Evolutionary conservation across 257 asterid genomes (phyloP).

Genomic region (Solanum corneliomulleri): DNA sequence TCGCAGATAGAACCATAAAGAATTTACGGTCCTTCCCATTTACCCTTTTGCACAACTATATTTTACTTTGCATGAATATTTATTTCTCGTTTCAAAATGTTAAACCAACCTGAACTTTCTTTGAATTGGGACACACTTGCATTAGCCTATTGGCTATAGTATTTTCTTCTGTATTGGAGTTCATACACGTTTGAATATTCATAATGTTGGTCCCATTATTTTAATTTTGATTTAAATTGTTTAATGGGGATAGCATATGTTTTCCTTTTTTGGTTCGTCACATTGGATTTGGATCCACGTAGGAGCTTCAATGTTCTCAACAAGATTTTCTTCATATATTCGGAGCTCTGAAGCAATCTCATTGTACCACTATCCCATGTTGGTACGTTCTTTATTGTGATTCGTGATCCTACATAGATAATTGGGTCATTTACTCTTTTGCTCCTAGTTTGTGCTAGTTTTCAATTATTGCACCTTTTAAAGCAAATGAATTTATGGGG

Average conservation of each 20-base stretch:
- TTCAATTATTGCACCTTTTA: not conserved
- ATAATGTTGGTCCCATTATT: not conserved
- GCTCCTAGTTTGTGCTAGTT: not conserved
- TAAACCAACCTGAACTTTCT: not conserved
- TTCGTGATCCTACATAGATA: too few species aligned
- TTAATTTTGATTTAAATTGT: not conserved
- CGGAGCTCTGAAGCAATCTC: too few species aligned
- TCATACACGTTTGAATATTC: not conserved
- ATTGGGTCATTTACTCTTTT: not conserved
- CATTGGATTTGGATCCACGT: too few species aligned
- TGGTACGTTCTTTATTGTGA: not conserved
- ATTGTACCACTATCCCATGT: too few species aligned
- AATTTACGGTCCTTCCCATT: not conserved
- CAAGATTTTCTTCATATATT: too few species aligned
- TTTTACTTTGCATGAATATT: not conserved
- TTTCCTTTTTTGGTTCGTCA: too few species aligned
- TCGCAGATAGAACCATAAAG: constrained; percentile 1
- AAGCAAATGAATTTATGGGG: not conserved
- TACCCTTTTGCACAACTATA: not conserved
- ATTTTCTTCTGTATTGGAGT: not conserved
- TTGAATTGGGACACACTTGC: not conserved
- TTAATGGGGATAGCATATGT: too few species aligned
- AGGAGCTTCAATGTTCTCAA: too few species aligned
- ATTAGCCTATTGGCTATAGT: not conserved
- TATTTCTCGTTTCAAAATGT: not conserved